Conservation (phyloP, 805 yeast species). For the Debaryomyces castellii region DNA sequence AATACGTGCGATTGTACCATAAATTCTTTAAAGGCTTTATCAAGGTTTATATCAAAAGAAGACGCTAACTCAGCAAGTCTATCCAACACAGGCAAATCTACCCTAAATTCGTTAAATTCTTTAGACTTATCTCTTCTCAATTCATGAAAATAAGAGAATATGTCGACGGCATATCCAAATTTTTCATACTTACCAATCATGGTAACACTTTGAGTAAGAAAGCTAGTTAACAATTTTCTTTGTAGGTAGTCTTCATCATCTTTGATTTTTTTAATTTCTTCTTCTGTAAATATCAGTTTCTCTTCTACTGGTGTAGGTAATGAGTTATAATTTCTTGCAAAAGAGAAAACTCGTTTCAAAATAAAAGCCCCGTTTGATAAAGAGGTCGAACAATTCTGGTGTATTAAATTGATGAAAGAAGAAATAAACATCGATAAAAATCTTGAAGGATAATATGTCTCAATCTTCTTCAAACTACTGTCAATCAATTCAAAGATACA, state of each 20-base stretch:
- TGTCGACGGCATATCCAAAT: slow-evolving; percentile 24
- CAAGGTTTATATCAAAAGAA: slow-evolving; percentile 66
- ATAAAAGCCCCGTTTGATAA: slow-evolving; percentile 37
- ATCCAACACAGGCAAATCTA: slow-evolving; percentile 19
- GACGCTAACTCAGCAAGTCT: slow-evolving; percentile 43
- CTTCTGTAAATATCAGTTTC: slow-evolving; percentile 30
- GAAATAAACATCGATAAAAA: slow-evolving; percentile 70
- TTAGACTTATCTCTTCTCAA: slow-evolving; percentile 2
- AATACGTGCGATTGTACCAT: slow-evolving; percentile 38
- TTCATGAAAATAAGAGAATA: slow-evolving; percentile 20
- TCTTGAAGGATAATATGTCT: slow-evolving; percentile 75
- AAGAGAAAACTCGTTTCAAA: slow-evolving; percentile 61
- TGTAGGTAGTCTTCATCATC: slow-evolving; percentile 64
- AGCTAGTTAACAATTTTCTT: slow-evolving; percentile 61
- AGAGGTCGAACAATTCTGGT: slow-evolving; percentile 28
- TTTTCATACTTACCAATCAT: slow-evolving; percentile 19
- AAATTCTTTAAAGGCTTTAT: slow-evolving; percentile 36
- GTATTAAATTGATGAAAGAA: slow-evolving; percentile 53
- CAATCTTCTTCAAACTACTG: slow-evolving; percentile 57
- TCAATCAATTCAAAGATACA: slow-evolving; percentile 63
- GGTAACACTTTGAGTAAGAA: slow-evolving; percentile 54
- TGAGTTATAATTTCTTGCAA: slow-evolving; percentile 49
- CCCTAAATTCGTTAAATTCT: slow-evolving; percentile 3
- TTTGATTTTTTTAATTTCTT: slow-evolving; percentile 37
- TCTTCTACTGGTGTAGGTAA: slow-evolving; percentile 46